Base-by-base conservation (phyloP, 495 filamentous ascomycete species). In the Thermochaetoides thermophila region DNA sequence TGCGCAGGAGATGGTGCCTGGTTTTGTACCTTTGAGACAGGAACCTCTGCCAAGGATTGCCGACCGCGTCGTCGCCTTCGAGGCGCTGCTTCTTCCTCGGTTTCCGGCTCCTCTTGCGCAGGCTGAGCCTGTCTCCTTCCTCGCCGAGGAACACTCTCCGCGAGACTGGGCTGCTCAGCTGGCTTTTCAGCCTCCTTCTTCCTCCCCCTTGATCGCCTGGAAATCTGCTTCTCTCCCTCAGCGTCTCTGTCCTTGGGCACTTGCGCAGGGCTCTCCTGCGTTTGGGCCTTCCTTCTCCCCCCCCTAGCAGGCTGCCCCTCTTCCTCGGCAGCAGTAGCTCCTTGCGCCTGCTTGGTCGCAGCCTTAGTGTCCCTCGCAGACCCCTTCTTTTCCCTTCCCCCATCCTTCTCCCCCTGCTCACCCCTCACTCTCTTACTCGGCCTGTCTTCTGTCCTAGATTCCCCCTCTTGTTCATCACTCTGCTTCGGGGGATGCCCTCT, bases 21-120 rank as follows among this genome's bases (percentile, higher is more conserved):
- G 30, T 49, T 48, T 16, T 56, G 52, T 1, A 38, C 39, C 24
- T 40, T 32, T 3, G 47, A 45, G 13, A 44, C 28, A 6, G 51
- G 29, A 0, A 48, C 28, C 21, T 57, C 51, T 15, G 36, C 35
- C 0, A 57, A 26, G 2, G 45, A 41, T 3, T 36, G 32, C 4
- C 49, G 43, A n/a, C 34, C 33, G 9, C 35, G 42, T n/a, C 40
- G 36, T 15, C 12, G 21, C n/a, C 41, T 37, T 19, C 28, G 15
- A 2, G 32, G 18, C 5, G 14, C 27, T 5, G 19, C 34, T 6
- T 27, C 14, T n/a, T 29, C 27, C 11, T 11, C 21, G 4, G 11
- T 15, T n/a, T 24, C 17, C 4, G 42, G 23, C 11, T 39, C 31
- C 2, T 16, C 14, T 23, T 40, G 15, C 9, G 32, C 22, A 7